A percentile compares a stretch with the other conserved stretches of the same genome.
phyloP scores from a whole-genome alignment of 306 rosid genomes.

The Ormosia emarginata region DNA sequence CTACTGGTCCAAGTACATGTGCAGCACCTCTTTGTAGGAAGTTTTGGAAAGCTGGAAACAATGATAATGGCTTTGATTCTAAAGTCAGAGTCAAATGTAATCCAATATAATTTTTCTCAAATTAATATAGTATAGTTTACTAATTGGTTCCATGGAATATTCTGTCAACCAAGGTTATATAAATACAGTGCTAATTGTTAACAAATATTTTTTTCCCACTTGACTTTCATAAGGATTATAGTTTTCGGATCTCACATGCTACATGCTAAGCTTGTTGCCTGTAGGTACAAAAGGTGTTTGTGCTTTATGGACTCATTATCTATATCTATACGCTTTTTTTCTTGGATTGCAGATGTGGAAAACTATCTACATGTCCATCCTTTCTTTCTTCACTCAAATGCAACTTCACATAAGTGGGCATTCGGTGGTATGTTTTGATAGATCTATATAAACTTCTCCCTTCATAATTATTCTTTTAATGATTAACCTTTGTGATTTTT shows the following conservation, averaged over 20 bases:
- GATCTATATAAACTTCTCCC: neutral
- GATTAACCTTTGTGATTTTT: neutral
- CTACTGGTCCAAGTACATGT: constrained; percentile 41
- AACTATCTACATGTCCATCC: constrained; percentile 68
- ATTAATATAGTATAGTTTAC: neutral
- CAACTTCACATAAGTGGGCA: constrained; percentile 86
- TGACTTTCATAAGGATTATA: neutral
- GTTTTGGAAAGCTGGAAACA: constrained; percentile 83
- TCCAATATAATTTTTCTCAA: neutral
- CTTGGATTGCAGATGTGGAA: constrained; percentile 38
- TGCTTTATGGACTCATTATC: neutral
- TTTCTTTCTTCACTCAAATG: constrained; percentile 83
- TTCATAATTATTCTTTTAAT: neutral
- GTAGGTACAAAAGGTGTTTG: neutral
- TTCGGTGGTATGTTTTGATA: constrained; percentile 62
- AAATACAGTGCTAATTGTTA: neutral
- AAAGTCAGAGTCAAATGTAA: constrained; percentile 54
- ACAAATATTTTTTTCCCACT: neutral
- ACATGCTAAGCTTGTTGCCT: neutral
- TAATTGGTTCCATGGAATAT: neutral
- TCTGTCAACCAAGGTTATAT: constrained; percentile 3
- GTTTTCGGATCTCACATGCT: neutral
- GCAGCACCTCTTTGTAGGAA: constrained; percentile 57
- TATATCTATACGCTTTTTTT: neutral
- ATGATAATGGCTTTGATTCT: constrained; percentile 38